phyloP scores from a whole-genome alignment of 805 yeast species.

The Yarrowia phangngaensis region DNA sequence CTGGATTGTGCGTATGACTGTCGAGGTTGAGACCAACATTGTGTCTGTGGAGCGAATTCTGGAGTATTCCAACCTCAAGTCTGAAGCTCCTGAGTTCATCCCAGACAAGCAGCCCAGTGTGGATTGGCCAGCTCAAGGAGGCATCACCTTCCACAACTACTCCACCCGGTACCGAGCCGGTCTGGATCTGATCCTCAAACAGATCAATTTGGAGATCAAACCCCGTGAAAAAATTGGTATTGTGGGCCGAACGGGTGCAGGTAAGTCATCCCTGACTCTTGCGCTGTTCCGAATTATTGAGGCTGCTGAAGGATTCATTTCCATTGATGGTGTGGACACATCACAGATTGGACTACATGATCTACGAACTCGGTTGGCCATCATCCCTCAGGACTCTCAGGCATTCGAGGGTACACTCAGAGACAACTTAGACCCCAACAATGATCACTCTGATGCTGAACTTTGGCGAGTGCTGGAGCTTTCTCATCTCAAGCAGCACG shows the following conservation, averaged over 20 bases:
- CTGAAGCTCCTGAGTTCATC: slow-evolving; percentile 80
- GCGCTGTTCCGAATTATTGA: slow-evolving; percentile 85
- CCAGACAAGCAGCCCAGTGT: slow-evolving; percentile 62
- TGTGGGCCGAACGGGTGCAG: slow-evolving; percentile 97
- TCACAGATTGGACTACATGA: slow-evolving; percentile 69
- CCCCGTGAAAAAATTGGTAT: slow-evolving; percentile 86
- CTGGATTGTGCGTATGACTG: slow-evolving; percentile 99
- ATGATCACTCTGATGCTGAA: slow-evolving; percentile 62
- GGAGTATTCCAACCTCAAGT: slow-evolving; percentile 71
- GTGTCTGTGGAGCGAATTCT: slow-evolving; percentile 93
- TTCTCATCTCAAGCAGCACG: slow-evolving; percentile 69
- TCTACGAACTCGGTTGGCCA: slow-evolving; percentile 69
- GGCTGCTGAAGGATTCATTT: slow-evolving; percentile 62
- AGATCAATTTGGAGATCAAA: slow-evolving; percentile 58
- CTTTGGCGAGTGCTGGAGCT: slow-evolving; percentile 79
- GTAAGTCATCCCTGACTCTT: slow-evolving; percentile 79
- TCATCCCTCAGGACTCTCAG: slow-evolving; percentile 93
- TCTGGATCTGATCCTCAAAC: slow-evolving; percentile 71
- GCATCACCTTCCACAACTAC: slow-evolving; percentile 62
- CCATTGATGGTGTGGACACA: slow-evolving; percentile 67
- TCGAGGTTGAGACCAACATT: slow-evolving; percentile 94
- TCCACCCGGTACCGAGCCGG: slow-evolving; percentile 82
- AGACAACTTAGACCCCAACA: slow-evolving; percentile 82
- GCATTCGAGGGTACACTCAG: slow-evolving; percentile 83
- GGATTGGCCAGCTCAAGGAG: slow-evolving; percentile 73